Evolutionary conservation across 2,329 filamentous ascomycete genomes (phyloP).

Genomic region (Monosporascus sp.): DNA sequence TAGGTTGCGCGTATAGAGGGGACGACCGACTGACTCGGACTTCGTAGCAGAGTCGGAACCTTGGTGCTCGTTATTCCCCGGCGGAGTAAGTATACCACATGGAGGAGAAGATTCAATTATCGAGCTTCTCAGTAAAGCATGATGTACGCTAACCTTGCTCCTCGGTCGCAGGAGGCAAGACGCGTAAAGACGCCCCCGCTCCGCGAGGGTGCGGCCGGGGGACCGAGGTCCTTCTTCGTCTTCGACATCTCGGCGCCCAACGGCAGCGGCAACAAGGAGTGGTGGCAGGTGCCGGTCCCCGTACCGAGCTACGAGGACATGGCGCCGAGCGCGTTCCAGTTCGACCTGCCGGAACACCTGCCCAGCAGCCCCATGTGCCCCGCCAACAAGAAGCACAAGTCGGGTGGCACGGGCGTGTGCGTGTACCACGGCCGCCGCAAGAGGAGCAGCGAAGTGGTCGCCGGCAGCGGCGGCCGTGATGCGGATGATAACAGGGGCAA

Average conservation of each 20-base stretch:
- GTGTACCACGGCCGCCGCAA: constrained; percentile 42
- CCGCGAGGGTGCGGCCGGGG: constrained; percentile 32
- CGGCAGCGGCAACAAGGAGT: constrained; percentile 15
- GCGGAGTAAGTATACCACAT: constrained; percentile 24
- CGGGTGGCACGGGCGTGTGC: constrained; percentile 43
- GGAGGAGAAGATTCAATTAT: background rate
- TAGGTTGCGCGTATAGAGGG: background rate
- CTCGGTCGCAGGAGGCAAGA: constrained; percentile 38
- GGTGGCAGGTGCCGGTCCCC: constrained; percentile 25
- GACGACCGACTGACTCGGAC: background rate
- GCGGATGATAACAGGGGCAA: background rate
- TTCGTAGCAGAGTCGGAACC: background rate
- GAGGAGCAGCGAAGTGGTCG: background rate
- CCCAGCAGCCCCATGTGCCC: constrained; percentile 49
- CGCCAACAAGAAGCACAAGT: constrained; percentile 38
- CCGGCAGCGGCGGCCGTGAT: background rate
- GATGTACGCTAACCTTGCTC: background rate
- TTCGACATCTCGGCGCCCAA: constrained; percentile 28
- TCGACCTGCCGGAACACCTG: constrained; percentile 46
- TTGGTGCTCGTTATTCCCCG: constrained; percentile 23
- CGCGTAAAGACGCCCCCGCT: constrained; percentile 43
- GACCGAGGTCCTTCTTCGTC: constrained; percentile 39
- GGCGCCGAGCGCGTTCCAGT: constrained; percentile 33
- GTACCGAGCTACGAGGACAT: constrained; percentile 20
- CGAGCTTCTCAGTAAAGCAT: background rate